Base-by-base conservation (phyloP, 2,329 filamentous ascomycete species). In the Emericellopsis atlantica region DNA sequence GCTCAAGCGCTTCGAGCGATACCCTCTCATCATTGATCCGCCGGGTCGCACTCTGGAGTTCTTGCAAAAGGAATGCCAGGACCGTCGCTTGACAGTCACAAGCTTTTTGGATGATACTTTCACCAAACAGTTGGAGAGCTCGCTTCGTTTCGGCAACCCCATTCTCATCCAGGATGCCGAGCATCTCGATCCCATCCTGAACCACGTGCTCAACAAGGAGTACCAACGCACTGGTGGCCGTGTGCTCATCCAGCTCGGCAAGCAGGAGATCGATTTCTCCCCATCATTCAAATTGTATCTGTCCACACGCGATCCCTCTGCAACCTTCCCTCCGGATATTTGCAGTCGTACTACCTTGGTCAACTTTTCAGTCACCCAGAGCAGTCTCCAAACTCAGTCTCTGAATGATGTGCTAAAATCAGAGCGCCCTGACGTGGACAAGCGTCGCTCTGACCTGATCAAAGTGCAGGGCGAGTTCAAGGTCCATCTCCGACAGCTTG, bases 391-490 rank as follows among this genome's bases (percentile, higher is more conserved):
- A 65, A 96, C 92, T 2, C 92, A 98, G 62, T 95, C 92, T 1
- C 77, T 98, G 50, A 95, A 95, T 51, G 89, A 98, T 48, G 92
- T 96, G 29, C 76, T 98, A 54, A 96, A 96, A 62, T 95, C 89
- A 12, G 92, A 98, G 69, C 79, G 93, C 42, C 92, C 93, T 4
- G 92, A 98, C 63, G 88, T 98, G 15, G 92, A 98, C 57, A 89
- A 96, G 68, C 79, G 92, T 48, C 80, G 92, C 43, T 94, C 89
- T 31, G 96, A 98, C 59, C 79, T 98, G 49, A 94, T 96, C 73
- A 98, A 98, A 67, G 77, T 95, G 53, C 92, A 98, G 66, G 92
- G 92, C 54, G 93, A 98, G 64, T 98, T 98, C 74, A 95, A 93
- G 66, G 81, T 96, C n/a, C 90, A 95, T 62, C 76, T 98, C 35